Conservation (phyloP, 805 yeast species). For the Barnettozyma sp. region DNA sequence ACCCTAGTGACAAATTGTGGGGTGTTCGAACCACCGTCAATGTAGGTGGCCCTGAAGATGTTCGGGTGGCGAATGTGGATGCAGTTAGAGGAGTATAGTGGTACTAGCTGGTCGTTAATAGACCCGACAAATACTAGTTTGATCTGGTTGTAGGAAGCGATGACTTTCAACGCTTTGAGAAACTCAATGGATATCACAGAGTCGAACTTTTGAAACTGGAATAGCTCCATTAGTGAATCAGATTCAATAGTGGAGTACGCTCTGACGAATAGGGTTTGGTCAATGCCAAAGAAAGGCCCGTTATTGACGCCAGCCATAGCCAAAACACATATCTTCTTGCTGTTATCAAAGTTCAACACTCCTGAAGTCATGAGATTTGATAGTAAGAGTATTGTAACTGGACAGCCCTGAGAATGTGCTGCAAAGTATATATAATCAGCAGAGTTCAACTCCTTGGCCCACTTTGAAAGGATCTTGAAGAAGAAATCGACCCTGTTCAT, state of each 20-base stretch:
- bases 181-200: conserved; percentile 67
- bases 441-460: conserved; percentile 42
- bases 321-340: conserved; percentile 52
- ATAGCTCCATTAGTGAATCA: conserved; percentile 77
- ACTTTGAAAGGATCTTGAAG: conserved; percentile 60
- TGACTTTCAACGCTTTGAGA: conserved; percentile 54
- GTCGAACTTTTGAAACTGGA: conserved; percentile 76
- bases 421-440: conserved; percentile 91
- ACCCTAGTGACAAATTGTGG: conserved; percentile 75
- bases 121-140: conserved; percentile 83
- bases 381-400: conserved; percentile 77
- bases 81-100: conserved; percentile 82
- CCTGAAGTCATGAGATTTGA: conserved; percentile 65
- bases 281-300: conserved; percentile 91
- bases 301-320: conserved; percentile 96
- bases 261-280: conserved; percentile 72
- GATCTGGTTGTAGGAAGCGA: conserved; percentile 56
- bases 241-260: conserved; percentile 89
- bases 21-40: conserved; percentile 73
- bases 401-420: conserved; percentile 94
- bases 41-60: conserved; percentile 80
- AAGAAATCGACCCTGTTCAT: conserved; percentile 80
- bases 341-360: conserved; percentile 28
- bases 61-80: conserved; percentile 83
- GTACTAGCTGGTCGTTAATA: conserved; percentile 89